These are phyloP conservation scores for Talaromyces piceae DNA, from an alignment of 2,329 filamentous ascomycete genomes.

Conservation along the genomic window DNA sequence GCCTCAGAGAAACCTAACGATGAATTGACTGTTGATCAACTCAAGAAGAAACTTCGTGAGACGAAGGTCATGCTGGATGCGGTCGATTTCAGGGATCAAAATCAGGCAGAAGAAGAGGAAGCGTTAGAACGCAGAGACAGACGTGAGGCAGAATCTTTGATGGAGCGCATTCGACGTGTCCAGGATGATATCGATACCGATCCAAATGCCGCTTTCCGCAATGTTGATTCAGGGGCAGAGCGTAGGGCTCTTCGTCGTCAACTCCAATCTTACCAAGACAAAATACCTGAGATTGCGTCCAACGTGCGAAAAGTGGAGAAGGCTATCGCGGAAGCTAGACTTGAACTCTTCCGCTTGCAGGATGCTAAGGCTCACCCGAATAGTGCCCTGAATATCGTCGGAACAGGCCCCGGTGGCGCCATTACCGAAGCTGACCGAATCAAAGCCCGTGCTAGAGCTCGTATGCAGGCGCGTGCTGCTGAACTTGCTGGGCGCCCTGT, in stretches of 20 bases:
- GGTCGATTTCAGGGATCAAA: conserved; percentile 93
- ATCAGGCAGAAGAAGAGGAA: conserved; percentile 82
- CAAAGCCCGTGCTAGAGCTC: conserved; percentile 89
- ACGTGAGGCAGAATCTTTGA: conserved; percentile 87
- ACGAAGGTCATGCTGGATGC: conserved; percentile 92
- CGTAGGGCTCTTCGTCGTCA: conserved; percentile 79
- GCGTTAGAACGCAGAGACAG: conserved; percentile 83
- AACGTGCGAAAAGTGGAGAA: conserved; percentile 86
- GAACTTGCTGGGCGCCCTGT: conserved; percentile 80
- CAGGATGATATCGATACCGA: conserved; percentile 94
- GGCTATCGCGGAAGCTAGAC: conserved; percentile 79
- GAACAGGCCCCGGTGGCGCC: conserved; percentile 81
- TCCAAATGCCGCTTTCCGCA: conserved; percentile 64
- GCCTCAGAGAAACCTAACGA: conserved; percentile 60
- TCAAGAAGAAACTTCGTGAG: conserved; percentile 87
- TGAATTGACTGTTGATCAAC: conserved; percentile 75
- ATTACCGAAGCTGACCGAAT: conserved; percentile 91
- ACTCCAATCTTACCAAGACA: conserved; percentile 79
- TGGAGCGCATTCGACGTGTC: conserved; percentile 79
- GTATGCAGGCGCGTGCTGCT: conserved; percentile 97
- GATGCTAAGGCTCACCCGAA: conserved; percentile 88
- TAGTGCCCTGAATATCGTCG: conserved; percentile 72
- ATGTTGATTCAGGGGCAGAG: conserved; percentile 80
- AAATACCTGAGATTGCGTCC: conserved; percentile 84
- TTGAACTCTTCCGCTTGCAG: conserved; percentile 87